Percentiles rank a stretch among this genome's conserved stretches.
Evolutionary conservation across 2,329 filamentous ascomycete species (phyloP).

Genomic region (Blumeria hordei): DNA sequence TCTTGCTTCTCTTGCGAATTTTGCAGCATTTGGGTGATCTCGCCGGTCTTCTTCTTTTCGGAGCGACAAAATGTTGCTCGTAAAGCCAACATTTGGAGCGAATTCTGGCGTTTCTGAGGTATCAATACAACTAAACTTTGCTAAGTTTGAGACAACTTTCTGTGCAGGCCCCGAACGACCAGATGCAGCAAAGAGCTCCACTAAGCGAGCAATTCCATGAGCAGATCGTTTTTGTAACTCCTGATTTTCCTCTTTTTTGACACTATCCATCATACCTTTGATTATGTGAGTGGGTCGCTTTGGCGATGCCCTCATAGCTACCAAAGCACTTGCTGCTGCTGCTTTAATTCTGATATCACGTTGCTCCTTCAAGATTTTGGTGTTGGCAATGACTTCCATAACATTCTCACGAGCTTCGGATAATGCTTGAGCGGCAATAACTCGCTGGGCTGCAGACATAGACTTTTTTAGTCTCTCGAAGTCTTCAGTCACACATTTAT

Average conservation of each 20-base stretch:
- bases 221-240: constrained; percentile 75
- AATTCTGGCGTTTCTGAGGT: constrained; percentile 96
- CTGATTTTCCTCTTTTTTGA: constrained; percentile 81
- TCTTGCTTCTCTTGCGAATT: constrained; percentile 72
- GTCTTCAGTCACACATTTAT: constrained; percentile 66
- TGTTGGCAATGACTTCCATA: constrained; percentile 51
- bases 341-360: constrained; percentile 73
- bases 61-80: constrained; percentile 66
- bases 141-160: constrained; percentile 84
- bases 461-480: constrained; percentile 72
- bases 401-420: constrained; percentile 53
- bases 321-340: constrained; percentile 63
- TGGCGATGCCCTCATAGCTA: constrained; percentile 67
- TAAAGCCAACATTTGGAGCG: constrained; percentile 54
- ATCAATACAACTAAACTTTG: constrained; percentile 95
- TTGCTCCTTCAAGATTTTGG: constrained; percentile 51
- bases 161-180: constrained; percentile 70
- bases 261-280: constrained; percentile 93
- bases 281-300: constrained; percentile 88
- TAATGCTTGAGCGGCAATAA: constrained; percentile 60
- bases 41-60: constrained; percentile 92
- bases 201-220: constrained; percentile 56
- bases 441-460: constrained; percentile 68
- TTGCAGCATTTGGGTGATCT: constrained; percentile 74
- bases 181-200: constrained; percentile 63